Evolutionary conservation across 2,329 filamentous ascomycete species (phyloP), one percentile per base, ranked within the genome.

Genomic region (Ophiostoma montium): DNA sequence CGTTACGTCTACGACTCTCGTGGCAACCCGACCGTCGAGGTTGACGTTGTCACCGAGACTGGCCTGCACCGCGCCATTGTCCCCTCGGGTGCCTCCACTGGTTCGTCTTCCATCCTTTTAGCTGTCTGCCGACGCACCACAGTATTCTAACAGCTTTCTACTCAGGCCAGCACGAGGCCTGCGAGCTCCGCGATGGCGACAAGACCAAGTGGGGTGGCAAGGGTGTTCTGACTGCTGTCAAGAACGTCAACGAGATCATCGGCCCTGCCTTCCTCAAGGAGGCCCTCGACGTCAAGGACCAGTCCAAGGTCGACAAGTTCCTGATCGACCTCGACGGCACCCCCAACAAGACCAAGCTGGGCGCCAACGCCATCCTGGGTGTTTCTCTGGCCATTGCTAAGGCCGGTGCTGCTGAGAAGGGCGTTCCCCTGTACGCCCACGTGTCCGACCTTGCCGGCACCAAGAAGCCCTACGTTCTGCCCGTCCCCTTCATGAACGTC

Each of bases 1-100:
- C 85, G 92, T 67, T 89, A 84, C 65, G 88, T 98, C 75, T 98
- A 90, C 80, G 92, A 98, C 80, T 96, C 92, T 69, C 90, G 92
- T 67, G 80, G 80, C 67, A 98, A 98, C 82, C 92, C 92, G 64
- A 98, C 92, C 66, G 90, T 95, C 65, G 90, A 96, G 78, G 90
- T 96, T 63, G 90, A 95, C 68, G 80, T 95, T 61, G 84, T 94
- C 72, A 95, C 89, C 61, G 87, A 94, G 75, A 94, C 85, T 62
- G 90, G 90, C 65, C 82, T 96, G 56, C 89, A 95, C 81, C 88
- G 90, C 65, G 89, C 90, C 67, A 95, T 95, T 67, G 90, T 96
- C 56, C 90, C 90, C 62, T 95, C 89, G 58, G 90, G 90, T 68
- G 90, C 90, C 63, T 95, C 90, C 61, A 95, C 89, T 62, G 88